Conservation (phyloP, 1,284 basidiomycete genomes). For the Thelephora terrestris region DNA sequence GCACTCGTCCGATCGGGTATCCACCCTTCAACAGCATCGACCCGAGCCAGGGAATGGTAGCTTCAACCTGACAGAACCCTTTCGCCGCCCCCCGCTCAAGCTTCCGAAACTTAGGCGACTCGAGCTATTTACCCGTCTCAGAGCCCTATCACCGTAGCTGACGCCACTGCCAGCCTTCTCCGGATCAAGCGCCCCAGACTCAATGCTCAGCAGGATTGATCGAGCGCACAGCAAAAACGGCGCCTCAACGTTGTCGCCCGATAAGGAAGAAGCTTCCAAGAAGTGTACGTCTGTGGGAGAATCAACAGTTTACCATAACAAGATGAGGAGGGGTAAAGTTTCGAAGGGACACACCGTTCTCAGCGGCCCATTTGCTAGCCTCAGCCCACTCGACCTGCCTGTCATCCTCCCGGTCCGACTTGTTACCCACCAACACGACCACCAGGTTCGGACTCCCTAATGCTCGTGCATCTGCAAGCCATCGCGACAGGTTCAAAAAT, state of each 20-base stretch:
- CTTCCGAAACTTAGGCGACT: slow-evolving; percentile 76
- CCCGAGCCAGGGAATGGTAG: slow-evolving; percentile 43
- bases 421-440: slow-evolving; percentile 90
- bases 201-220: slow-evolving; percentile 88
- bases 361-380: slow-evolving; percentile 89
- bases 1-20: neutral
- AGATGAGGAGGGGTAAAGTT: neutral
- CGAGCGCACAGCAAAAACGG: slow-evolving; percentile 89
- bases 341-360: slow-evolving; percentile 55
- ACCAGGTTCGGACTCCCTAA: slow-evolving; percentile 85
- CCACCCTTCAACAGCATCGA: slow-evolving; percentile 22
- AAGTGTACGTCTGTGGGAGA: slow-evolving; percentile 69
- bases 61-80: slow-evolving; percentile 47
- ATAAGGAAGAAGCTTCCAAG: slow-evolving; percentile 86
- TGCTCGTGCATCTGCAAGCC: slow-evolving; percentile 88
- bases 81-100: slow-evolving; percentile 49
- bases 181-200: slow-evolving; percentile 85
- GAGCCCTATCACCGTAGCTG: slow-evolving; percentile 89
- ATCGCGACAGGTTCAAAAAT: slow-evolving; percentile 73
- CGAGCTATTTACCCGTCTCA: slow-evolving; percentile 78
- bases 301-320: slow-evolving; percentile 8
- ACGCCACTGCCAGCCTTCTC: slow-evolving; percentile 91
- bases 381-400: slow-evolving; percentile 92
- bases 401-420: slow-evolving; percentile 89
- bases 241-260: slow-evolving; percentile 88